phyloP scores from a whole-genome alignment of 176 grass and related monocot genomes.

The Aegilops speltoides region DNA sequence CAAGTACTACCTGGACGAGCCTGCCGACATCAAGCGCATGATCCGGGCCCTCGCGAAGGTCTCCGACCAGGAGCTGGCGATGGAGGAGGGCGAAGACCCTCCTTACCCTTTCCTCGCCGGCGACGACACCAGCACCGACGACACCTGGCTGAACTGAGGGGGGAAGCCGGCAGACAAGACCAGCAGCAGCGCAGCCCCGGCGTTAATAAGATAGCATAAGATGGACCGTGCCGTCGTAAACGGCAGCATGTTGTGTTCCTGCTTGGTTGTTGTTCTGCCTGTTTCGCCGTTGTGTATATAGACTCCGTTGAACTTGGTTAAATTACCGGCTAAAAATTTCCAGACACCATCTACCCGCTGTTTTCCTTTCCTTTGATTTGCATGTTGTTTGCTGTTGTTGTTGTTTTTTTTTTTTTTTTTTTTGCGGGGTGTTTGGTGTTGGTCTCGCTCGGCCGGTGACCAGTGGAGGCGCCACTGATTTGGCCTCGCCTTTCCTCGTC shows the following conservation, averaged over 20 bases:
- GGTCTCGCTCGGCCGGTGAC: too few relatives aligned
- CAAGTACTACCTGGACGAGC: slow-evolving; percentile 94
- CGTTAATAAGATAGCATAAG: not conserved
- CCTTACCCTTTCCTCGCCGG: too few relatives aligned
- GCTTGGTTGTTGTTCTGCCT: too few relatives aligned
- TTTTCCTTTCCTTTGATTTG: not conserved
- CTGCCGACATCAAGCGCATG: slow-evolving; percentile 62
- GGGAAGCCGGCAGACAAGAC: slow-evolving; percentile 7
- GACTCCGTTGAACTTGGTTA: not conserved
- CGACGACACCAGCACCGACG: not conserved
- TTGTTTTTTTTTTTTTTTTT: too few relatives aligned
- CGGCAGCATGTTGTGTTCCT: too few relatives aligned
- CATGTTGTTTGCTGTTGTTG: not conserved
- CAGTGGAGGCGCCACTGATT: not conserved
- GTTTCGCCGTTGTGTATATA: slow-evolving; percentile 11
- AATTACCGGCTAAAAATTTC: not conserved
- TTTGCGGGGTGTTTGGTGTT: too few relatives aligned
- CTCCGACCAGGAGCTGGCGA: slow-evolving; percentile 37
- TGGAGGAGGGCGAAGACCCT: not conserved
- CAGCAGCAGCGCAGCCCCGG: not conserved
- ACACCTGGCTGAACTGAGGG: not conserved
- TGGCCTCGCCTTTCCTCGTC: not conserved
- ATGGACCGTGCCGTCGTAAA: too few relatives aligned
- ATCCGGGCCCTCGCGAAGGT: slow-evolving; percentile 76
- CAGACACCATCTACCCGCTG: not conserved